A percentile compares a stretch with the other conserved stretches of the same genome.
These are phyloP conservation scores for Podospora anserina DNA, from an alignment of 495 filamentous ascomycete genomes.

Conservation along the genomic window DNA sequence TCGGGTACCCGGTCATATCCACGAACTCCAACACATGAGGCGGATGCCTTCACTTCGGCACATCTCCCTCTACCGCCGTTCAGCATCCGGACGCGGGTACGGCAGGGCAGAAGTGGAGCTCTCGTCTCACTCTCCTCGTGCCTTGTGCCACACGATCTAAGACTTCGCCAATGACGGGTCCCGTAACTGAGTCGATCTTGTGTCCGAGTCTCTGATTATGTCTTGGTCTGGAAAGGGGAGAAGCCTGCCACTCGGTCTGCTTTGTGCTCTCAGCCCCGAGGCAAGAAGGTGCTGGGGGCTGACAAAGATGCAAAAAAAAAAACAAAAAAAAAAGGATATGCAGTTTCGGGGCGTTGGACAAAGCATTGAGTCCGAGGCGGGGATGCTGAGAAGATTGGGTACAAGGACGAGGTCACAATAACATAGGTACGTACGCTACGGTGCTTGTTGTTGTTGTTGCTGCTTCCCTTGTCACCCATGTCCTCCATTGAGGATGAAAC, in stretches of 20 bases:
- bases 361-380: background rate
- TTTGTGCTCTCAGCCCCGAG: background rate
- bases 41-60: background rate
- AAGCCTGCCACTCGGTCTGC: background rate
- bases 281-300: background rate
- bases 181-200: conserved; percentile 4
- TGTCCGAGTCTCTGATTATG: background rate
- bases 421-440: background rate
- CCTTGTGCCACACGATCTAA: conserved; percentile 5
- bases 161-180: conserved; percentile 2
- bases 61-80: background rate
- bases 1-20: conserved; percentile 1
- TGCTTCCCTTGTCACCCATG: background rate
- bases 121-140: conserved; percentile 1
- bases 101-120: background rate
- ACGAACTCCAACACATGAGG: background rate
- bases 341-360: conserved; percentile 3
- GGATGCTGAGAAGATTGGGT: background rate
- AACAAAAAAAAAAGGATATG: background rate
- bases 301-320: background rate
- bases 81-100: conserved; percentile 1
- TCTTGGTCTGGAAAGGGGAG: background rate
- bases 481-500: conserved; percentile 5
- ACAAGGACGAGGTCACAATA: background rate
- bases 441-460: background rate